These are phyloP conservation scores for Sphaerostilbella broomeana DNA, from an alignment of 2,329 filamentous ascomycete species.

Conservation along the genomic window DNA sequence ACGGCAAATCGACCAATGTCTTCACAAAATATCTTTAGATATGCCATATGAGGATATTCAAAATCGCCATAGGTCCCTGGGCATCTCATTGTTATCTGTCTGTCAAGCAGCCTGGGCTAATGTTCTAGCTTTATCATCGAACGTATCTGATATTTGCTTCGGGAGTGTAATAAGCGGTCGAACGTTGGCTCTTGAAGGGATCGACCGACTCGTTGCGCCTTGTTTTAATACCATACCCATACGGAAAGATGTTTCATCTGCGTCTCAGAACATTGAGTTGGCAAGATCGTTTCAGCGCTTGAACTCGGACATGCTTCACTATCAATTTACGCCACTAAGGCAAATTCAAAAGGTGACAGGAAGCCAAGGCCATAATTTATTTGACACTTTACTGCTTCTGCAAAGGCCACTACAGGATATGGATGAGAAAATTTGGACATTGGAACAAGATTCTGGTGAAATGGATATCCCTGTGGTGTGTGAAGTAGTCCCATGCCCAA, in stretches of 20 bases:
- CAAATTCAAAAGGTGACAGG: constrained; percentile 53
- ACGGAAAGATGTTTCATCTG: constrained; percentile 46
- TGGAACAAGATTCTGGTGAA: constrained; percentile 49
- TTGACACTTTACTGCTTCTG: constrained; percentile 74
- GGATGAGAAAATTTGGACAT: constrained; percentile 48
- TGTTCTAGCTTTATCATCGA: constrained; percentile 51
- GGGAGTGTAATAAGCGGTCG: constrained; percentile 81
- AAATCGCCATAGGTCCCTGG: constrained; percentile 42
- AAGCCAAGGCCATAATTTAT: constrained; percentile 49
- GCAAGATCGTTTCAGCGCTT: constrained; percentile 53
- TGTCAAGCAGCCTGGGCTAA: constrained; percentile 69
- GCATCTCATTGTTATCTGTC: constrained; percentile 57
- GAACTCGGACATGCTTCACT: constrained; percentile 56
- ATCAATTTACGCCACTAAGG: constrained; percentile 70
- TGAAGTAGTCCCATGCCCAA: constrained; percentile 57
- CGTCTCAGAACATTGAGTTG: constrained; percentile 48
- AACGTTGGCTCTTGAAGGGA: constrained; percentile 54
- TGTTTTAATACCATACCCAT: constrained; percentile 88
- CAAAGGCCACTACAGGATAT: constrained; percentile 59
- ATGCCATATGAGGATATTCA: constrained; percentile 41
- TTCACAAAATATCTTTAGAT: constrained; percentile 24
- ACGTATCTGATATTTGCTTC: constrained; percentile 67
- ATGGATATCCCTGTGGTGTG: constrained; percentile 76
- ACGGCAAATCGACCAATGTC: constrained; percentile 23
- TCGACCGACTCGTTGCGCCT: constrained; percentile 73